Percentiles rank a stretch among this genome's conserved stretches.
Evolutionary conservation across 2,329 filamentous ascomycete genomes (phyloP).

Genomic region (Sporothrix phasma): DNA sequence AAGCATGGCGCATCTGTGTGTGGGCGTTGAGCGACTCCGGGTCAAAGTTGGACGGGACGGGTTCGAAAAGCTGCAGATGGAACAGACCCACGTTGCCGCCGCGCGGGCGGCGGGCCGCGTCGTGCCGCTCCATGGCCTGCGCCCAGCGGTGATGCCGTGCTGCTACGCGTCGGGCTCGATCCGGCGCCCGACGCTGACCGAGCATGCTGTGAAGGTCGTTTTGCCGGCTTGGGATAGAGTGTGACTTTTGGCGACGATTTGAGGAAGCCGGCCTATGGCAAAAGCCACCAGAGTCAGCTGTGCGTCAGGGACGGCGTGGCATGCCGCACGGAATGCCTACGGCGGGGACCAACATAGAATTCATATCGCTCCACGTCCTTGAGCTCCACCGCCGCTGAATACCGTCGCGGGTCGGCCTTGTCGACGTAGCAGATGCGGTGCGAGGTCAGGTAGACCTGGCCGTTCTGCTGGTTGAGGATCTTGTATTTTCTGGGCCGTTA

Average conservation of each 20-base stretch:
- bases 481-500: constrained; percentile 68
- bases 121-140: constrained; percentile 33
- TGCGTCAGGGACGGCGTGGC: neutral
- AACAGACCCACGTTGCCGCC: constrained; percentile 84
- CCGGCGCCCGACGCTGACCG: constrained; percentile 37
- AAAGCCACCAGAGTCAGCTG: neutral
- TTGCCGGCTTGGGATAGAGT: constrained; percentile 69
- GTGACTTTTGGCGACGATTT: constrained; percentile 94
- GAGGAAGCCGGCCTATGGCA: constrained; percentile 74
- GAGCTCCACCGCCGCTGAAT: constrained; percentile 75
- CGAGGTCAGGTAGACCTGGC: constrained; percentile 91
- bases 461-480: constrained; percentile 86
- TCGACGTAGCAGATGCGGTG: constrained; percentile 95
- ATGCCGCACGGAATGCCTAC: neutral
- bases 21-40: constrained; percentile 67
- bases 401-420: constrained; percentile 70
- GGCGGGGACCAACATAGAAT: constrained; percentile 57
- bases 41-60: constrained; percentile 91
- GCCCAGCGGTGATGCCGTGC: constrained; percentile 38
- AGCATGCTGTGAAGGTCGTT: constrained; percentile 50
- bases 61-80: constrained; percentile 92
- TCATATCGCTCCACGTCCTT: constrained; percentile 87
- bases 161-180: constrained; percentile 36
- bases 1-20: constrained; percentile 75
- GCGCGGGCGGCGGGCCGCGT: constrained; percentile 38